Evolutionary conservation across 2,329 filamentous ascomycete species (phyloP).

Genomic region (Colletotrichum limetticola): DNA sequence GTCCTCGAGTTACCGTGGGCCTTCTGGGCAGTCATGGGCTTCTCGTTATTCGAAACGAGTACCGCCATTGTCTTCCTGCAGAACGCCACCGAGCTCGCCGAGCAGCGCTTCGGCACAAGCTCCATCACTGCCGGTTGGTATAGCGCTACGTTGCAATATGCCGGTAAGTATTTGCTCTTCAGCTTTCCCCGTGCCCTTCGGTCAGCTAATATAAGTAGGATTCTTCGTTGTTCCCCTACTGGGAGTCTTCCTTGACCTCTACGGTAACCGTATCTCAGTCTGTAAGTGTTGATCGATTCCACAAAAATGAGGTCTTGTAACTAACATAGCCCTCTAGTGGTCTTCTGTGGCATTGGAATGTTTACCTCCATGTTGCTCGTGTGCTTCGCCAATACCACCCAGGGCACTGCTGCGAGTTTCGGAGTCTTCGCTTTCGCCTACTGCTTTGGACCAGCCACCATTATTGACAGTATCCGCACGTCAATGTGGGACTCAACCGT

Average conservation of each 20-base stretch:
- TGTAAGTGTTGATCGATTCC: constrained; percentile 37
- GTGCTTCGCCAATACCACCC: constrained; percentile 58
- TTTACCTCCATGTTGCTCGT: constrained; percentile 61
- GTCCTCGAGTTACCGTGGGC: constrained; percentile 68
- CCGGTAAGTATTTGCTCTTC: constrained; percentile 27
- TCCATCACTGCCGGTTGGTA: constrained; percentile 70
- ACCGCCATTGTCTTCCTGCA: constrained; percentile 64
- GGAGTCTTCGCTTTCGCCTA: constrained; percentile 68
- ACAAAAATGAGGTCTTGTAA: no score
- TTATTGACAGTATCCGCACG: constrained; percentile 71
- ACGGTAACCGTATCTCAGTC: constrained; percentile 62
- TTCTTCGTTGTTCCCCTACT: constrained; percentile 69
- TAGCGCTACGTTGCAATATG: constrained; percentile 64
- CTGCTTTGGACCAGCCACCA: constrained; percentile 65
- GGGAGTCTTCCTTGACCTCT: constrained; percentile 65
- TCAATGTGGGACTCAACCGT: constrained; percentile 69
- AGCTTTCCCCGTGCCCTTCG: no score
- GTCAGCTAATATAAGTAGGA: no score
- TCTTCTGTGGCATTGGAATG: constrained; percentile 57
- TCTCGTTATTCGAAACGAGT: constrained; percentile 68
- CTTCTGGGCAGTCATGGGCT: constrained; percentile 66
- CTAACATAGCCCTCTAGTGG: constrained; percentile 38
- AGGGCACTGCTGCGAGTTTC: constrained; percentile 68
- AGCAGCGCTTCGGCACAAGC: constrained; percentile 66
- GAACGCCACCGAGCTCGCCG: constrained; percentile 71